phyloP scores from a whole-genome alignment of 2,329 filamentous ascomycete genomes.

The Rutstroemia sydowiana region DNA sequence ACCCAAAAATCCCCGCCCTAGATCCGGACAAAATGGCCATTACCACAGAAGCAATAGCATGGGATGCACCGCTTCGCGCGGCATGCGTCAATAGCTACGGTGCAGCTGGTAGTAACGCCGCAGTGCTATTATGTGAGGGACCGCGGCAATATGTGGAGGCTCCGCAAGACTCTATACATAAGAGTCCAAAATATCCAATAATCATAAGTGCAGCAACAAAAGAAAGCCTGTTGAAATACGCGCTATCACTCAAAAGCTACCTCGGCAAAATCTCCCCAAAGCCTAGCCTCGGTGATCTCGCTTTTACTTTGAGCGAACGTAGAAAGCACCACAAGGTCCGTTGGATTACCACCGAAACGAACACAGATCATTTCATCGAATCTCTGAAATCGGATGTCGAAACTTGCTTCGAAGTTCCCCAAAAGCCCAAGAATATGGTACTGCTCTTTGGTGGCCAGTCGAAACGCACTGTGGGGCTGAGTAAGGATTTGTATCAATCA shows the following conservation, averaged over 20 bases:
- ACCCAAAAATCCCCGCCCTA: constrained; percentile 22
- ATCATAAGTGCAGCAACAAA: background rate
- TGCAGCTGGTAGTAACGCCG: constrained; percentile 19
- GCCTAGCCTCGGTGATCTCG: background rate
- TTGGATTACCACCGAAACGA: too few species aligned
- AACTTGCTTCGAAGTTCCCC: background rate
- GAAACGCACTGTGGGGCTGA: constrained; percentile 8
- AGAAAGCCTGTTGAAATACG: background rate
- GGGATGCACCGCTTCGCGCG: constrained; percentile 8
- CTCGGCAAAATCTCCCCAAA: too few species aligned
- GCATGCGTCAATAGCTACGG: constrained; percentile 23
- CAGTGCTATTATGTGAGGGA: constrained; percentile 10
- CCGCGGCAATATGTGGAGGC: background rate
- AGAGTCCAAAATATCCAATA: background rate
- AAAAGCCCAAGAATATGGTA: constrained; percentile 26
- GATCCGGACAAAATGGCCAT: constrained; percentile 11
- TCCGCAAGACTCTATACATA: background rate
- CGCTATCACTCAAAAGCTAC: background rate
- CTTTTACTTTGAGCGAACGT: background rate
- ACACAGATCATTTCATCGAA: background rate
- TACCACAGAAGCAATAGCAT: constrained; percentile 2
- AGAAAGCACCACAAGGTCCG: too few species aligned
- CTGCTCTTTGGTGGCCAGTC: constrained; percentile 29
- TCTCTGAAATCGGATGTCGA: constrained; percentile 1
- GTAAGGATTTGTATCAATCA: constrained; percentile 2